Base-by-base conservation (phyloP, 2,329 filamentous ascomycete genomes). In the Xylariaceae sp. region DNA sequence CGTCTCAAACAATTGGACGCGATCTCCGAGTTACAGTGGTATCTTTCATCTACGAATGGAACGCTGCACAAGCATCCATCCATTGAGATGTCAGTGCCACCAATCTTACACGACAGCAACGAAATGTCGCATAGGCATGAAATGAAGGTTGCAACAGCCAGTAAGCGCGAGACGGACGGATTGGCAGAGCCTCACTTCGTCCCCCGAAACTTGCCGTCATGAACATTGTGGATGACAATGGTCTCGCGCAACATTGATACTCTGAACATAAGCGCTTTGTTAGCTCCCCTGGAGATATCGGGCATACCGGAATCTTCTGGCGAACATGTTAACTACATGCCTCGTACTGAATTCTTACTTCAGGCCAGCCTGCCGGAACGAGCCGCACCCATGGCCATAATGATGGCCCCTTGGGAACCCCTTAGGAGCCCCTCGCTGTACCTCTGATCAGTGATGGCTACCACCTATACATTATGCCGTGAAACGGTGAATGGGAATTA, bases 171-270 rank as follows among this genome's bases (percentile, higher is more conserved):
- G 8, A 6, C 43, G 34, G 44, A 9, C 30, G 41, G 26, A n/a
- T 29, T 19, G 30, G 29, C 19, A 44, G 55, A 58, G 55, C 51
- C 55, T 58, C 47, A 44, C 35, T 47, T 37, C 4, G 7, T 37
- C 55, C 55, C 55, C 55, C 42, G 49, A 46, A 3, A 9, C 26
- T 49, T 19, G 32, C 5, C 26, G 12, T 41, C 7, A 26, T 34
- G 5, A 8, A 6, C 35, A 37, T 37, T 11, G 35, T 37, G 8
- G 8, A 37, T 11, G 19, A 19, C 19, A 19, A 11, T 37, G 12
- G 12, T 37, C 35, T 11, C 35, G 35, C 12, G 48, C 48, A 51
- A 48, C 39, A 9, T 50, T 34, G 35, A 11, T 37, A 37, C 3
- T 11, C 35, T 37, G 35, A 34, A 7, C 35, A 7, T 37, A 11